A percentile compares a stretch with the other conserved stretches of the same genome.
phyloP scores from a whole-genome alignment of 371 early-diverging fungal species.

The Rhizopus delemar region DNA sequence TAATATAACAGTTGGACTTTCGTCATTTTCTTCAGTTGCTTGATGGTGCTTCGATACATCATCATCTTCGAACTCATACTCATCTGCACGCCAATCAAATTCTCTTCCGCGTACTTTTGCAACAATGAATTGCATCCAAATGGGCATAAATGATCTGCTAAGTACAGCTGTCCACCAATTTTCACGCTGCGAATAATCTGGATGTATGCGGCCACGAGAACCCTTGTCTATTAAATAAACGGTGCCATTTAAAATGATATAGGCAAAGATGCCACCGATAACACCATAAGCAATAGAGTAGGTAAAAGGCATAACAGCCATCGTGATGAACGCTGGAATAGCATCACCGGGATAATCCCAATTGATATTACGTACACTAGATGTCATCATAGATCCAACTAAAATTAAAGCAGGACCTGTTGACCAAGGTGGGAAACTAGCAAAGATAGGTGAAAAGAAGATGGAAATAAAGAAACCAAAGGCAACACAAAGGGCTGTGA shows the following conservation, averaged over 20 bases:
- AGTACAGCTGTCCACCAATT: constrained; percentile 49
- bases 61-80: constrained; percentile 34
- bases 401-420: constrained; percentile 79
- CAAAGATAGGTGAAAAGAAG: constrained; percentile 84
- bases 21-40: background rate
- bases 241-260: constrained; percentile 60
- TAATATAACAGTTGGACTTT: background rate
- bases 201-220: constrained; percentile 52
- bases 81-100: constrained; percentile 39
- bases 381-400: constrained; percentile 81
- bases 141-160: constrained; percentile 36
- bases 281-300: constrained; percentile 76
- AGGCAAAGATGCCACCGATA: constrained; percentile 64
- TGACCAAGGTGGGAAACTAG: constrained; percentile 82
- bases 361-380: constrained; percentile 68
- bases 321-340: constrained; percentile 76
- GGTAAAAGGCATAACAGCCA: constrained; percentile 76
- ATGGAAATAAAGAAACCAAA: constrained; percentile 74
- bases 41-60: background rate
- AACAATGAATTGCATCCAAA: constrained; percentile 40
- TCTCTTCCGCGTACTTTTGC: constrained; percentile 33
- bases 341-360: constrained; percentile 78
- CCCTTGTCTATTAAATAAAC: constrained; percentile 50
- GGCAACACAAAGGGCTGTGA: constrained; percentile 67
- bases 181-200: constrained; percentile 51